phyloP scores from a whole-genome alignment of 768 basidiomycete species.

The Albatrellus ellisii region DNA sequence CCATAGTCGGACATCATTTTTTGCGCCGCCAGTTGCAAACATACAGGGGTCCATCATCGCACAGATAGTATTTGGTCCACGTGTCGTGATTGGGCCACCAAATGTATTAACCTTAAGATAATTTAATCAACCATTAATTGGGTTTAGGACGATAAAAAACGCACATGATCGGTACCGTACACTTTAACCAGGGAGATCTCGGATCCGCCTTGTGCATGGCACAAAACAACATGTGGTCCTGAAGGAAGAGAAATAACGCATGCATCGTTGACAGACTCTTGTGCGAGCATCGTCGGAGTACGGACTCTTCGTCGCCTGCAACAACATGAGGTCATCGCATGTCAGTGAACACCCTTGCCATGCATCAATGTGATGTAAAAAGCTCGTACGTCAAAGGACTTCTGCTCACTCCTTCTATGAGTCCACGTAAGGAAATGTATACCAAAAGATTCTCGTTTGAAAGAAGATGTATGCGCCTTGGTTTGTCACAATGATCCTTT shows the following conservation, averaged over 20 bases:
- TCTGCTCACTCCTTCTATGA: neutral
- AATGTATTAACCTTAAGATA: neutral
- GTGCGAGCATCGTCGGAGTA: conserved; percentile 13
- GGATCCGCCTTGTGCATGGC: conserved; percentile 23
- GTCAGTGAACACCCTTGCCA: neutral
- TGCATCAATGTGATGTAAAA: neutral
- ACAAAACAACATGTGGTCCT: conserved; percentile 21
- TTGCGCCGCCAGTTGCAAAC: conserved; percentile 38
- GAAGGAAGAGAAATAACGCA: conserved; percentile 22
- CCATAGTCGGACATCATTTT: conserved; percentile 37
- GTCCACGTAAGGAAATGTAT: neutral
- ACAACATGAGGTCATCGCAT: neutral
- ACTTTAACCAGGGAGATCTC: conserved; percentile 10
- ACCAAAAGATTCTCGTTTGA: neutral
- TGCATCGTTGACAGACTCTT: conserved; percentile 29
- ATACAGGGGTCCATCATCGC: conserved; percentile 26
- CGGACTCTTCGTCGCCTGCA: conserved; percentile 2
- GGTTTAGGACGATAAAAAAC: neutral
- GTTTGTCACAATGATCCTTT: neutral
- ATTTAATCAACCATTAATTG: neutral
- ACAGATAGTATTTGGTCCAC: conserved; percentile 31
- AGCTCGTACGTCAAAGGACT: neutral
- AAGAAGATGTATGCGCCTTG: neutral
- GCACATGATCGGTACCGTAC: neutral
- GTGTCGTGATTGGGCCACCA: conserved; percentile 20